Percentiles rank a stretch among this genome's conserved stretches.
Evolutionary conservation across 2,329 filamentous ascomycete genomes (phyloP).

Genomic region (Raffaelea arxii): DNA sequence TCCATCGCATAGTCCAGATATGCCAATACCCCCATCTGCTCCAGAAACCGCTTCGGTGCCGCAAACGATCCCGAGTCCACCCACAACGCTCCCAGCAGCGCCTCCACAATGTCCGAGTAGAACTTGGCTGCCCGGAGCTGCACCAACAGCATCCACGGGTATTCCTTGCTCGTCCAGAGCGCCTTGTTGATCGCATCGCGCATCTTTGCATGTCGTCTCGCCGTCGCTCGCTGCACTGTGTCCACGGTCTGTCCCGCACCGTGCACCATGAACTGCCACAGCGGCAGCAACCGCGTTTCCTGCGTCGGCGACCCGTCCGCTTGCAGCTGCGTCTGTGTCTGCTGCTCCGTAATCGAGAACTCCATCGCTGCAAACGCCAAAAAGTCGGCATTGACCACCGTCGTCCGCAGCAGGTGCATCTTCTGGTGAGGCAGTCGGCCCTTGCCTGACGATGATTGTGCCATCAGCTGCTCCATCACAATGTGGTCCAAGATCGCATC

Average conservation of each 20-base stretch:
- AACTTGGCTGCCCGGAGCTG: conserved; percentile 62
- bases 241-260: conserved; percentile 34
- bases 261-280: conserved; percentile 66
- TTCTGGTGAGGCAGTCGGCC: conserved; percentile 35
- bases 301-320: too few species aligned
- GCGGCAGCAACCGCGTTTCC: conserved; percentile 13
- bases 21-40: conserved; percentile 53
- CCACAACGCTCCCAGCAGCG: conserved; percentile 71
- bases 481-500: conserved; percentile 77
- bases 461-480: conserved; percentile 35
- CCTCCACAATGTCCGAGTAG: conserved; percentile 76
- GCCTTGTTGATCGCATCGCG: conserved; percentile 37
- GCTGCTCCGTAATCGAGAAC: conserved; percentile 18
- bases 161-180: conserved; percentile 40
- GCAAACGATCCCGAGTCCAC: conserved; percentile 62
- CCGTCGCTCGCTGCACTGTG: conserved; percentile 15
- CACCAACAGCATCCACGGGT: conserved; percentile 69
- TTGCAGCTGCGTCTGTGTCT: conserved; percentile 14
- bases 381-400: conserved; percentile 71
- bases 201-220: conserved; percentile 37
- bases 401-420: conserved; percentile 71
- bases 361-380: conserved; percentile 68
- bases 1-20: conserved; percentile 53
- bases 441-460: too few species aligned
- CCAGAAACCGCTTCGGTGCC: conserved; percentile 50